These are phyloP conservation scores for Fragaria vesca DNA, from an alignment of 306 rosid species.

Conservation along the genomic window DNA sequence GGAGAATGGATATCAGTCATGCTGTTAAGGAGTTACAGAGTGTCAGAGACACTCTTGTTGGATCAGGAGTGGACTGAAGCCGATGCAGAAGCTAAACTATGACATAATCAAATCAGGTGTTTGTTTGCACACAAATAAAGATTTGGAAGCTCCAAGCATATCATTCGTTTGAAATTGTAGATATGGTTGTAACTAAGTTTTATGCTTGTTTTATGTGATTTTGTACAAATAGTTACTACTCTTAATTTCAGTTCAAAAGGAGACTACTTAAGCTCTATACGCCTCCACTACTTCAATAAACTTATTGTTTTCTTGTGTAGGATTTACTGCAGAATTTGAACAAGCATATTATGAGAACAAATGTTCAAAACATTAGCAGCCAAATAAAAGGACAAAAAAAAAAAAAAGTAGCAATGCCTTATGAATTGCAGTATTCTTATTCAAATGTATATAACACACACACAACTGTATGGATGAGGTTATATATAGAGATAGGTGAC, in stretches of 20 bases:
- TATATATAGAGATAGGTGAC: neutral
- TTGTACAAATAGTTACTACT: neutral
- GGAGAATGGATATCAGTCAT: constrained; percentile 3
- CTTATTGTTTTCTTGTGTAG: neutral
- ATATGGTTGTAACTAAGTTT: neutral
- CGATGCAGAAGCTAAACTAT: neutral
- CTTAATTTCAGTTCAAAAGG: neutral
- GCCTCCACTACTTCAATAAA: neutral
- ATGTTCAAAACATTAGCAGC: neutral
- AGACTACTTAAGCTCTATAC: neutral
- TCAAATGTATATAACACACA: neutral
- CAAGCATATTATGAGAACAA: neutral
- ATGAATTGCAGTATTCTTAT: neutral
- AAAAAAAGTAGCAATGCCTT: neutral
- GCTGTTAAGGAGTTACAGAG: constrained; percentile 13
- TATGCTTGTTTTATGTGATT: neutral
- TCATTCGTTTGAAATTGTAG: neutral
- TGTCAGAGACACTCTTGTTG: neutral
- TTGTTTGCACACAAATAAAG: neutral
- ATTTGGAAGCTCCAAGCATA: neutral
- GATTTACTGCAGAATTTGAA: neutral
- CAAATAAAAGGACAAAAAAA: neutral
- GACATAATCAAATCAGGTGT: neutral
- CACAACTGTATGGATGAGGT: neutral
- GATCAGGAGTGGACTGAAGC: neutral